These are phyloP conservation scores for Apium graveolens DNA, from an alignment of 129 eudicot species.

Conservation along the genomic window DNA sequence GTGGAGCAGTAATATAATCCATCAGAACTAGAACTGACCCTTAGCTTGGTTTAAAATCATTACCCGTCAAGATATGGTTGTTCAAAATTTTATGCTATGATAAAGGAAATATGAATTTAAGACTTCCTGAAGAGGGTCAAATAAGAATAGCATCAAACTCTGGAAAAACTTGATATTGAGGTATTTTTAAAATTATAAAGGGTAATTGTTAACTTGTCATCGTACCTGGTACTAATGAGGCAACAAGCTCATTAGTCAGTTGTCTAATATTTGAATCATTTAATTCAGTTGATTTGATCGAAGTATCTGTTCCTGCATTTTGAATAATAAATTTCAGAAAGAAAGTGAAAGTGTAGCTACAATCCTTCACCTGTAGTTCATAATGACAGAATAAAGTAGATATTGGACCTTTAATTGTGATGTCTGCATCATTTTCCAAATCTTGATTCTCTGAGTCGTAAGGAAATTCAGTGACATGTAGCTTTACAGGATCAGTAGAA, in stretches of 20 bases:
- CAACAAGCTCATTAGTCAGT: conserved; percentile 16
- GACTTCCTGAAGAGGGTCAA: not conserved
- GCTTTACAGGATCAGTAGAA: conserved; percentile 32
- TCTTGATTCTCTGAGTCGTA: conserved; percentile 22
- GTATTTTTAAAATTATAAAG: not conserved
- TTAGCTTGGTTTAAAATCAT: not conserved
- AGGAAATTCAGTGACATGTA: no score
- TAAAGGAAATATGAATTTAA: not conserved
- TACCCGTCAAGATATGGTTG: not conserved
- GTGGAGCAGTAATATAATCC: no score
- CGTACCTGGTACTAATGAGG: conserved; percentile 25
- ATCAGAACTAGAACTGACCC: no score
- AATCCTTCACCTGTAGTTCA: conserved; percentile 25
- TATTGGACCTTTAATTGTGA: not conserved
- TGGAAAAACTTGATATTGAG: not conserved
- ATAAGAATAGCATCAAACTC: not conserved
- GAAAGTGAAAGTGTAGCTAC: not conserved
- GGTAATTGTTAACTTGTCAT: not conserved
- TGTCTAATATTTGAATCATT: conserved; percentile 16
- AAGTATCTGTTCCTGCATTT: conserved; percentile 30
- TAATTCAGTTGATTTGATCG: not conserved
- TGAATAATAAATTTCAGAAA: conserved; percentile 9
- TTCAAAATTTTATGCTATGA: not conserved
- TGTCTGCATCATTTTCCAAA: not conserved
- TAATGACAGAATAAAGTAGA: not conserved